A percentile compares a stretch with the other conserved stretches of the same genome.
phyloP scores from a whole-genome alignment of 441 rosid genomes.

The Arabidopsis hybrid region DNA sequence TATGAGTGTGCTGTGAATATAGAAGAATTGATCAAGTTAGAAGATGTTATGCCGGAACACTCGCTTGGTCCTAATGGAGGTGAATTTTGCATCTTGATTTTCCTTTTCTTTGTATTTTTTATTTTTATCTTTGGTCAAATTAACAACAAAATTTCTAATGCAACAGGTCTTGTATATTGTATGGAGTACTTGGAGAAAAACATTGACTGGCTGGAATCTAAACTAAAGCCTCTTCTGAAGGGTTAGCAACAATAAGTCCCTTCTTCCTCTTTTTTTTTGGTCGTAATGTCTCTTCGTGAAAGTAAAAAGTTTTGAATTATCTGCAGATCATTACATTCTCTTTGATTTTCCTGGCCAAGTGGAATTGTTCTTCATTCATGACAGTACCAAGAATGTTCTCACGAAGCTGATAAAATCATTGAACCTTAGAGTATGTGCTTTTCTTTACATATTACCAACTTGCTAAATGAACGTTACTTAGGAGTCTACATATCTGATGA shows the following conservation, averaged over 20 bases:
- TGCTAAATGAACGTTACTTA: background rate
- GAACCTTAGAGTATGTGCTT: conserved; percentile 73
- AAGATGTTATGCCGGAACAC: conserved; percentile 83
- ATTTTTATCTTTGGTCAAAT: background rate
- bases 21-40: conserved; percentile 81
- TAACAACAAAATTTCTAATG: background rate
- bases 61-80: conserved; percentile 99
- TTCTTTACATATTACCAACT: background rate
- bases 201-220: conserved; percentile 88
- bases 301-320: background rate
- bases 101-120: background rate
- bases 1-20: conserved; percentile 89
- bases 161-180: conserved; percentile 83
- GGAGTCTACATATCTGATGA: conserved; percentile 30
- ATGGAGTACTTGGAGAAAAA: conserved; percentile 93
- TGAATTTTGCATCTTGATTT: conserved; percentile 14
- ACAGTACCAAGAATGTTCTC: conserved; percentile 77
- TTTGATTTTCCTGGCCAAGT: conserved; percentile 99
- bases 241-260: conserved; percentile 48
- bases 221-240: conserved; percentile 80
- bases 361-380: conserved; percentile 87
- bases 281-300: background rate
- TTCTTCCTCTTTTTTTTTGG: background rate
- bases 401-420: conserved; percentile 76
- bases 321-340: conserved; percentile 92